phyloP scores from a whole-genome alignment of 768 basidiomycete species.

The Termitomyces sp. region DNA sequence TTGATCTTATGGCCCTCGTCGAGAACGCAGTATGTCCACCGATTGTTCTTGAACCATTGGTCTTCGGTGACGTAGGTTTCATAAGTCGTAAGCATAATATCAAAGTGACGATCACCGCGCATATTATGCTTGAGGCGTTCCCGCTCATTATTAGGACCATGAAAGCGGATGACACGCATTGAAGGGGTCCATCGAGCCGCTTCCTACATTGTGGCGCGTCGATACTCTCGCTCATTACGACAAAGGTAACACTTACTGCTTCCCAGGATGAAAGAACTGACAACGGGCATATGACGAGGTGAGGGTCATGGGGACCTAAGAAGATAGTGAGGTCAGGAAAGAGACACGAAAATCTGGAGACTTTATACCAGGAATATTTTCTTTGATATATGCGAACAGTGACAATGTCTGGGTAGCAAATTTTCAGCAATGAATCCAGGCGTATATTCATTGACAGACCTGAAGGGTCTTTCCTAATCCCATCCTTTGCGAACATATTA shows the following conservation, averaged over 20 bases:
- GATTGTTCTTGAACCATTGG: conserved; percentile 52
- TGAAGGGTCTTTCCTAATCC: conserved; percentile 64
- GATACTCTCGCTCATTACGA: neutral
- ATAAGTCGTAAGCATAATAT: conserved; percentile 66
- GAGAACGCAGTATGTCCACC: conserved; percentile 54
- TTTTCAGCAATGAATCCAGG: neutral
- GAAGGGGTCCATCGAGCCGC: conserved; percentile 48
- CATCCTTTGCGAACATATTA: conserved; percentile 32
- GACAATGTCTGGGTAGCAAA: conserved; percentile 39
- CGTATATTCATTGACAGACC: conserved; percentile 19
- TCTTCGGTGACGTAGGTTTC: conserved; percentile 56
- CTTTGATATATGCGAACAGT: conserved; percentile 63
- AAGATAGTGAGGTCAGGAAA: neutral
- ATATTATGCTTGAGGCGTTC: conserved; percentile 44
- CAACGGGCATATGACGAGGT: conserved; percentile 69
- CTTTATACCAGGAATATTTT: conserved; percentile 33
- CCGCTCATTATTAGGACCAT: conserved; percentile 51
- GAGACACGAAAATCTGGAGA: neutral
- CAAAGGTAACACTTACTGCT: conserved; percentile 25
- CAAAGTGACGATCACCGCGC: conserved; percentile 34
- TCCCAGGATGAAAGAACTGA: conserved; percentile 61
- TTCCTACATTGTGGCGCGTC: conserved; percentile 29
- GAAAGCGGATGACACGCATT: conserved; percentile 51
- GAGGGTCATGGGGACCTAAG: conserved; percentile 44
- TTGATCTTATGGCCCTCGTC: conserved; percentile 74